Percentiles rank a stretch among this genome's conserved stretches.
Conservation (phyloP, 2,329 filamentous ascomycete genomes). For the Plenodomus biglobosus region DNA sequence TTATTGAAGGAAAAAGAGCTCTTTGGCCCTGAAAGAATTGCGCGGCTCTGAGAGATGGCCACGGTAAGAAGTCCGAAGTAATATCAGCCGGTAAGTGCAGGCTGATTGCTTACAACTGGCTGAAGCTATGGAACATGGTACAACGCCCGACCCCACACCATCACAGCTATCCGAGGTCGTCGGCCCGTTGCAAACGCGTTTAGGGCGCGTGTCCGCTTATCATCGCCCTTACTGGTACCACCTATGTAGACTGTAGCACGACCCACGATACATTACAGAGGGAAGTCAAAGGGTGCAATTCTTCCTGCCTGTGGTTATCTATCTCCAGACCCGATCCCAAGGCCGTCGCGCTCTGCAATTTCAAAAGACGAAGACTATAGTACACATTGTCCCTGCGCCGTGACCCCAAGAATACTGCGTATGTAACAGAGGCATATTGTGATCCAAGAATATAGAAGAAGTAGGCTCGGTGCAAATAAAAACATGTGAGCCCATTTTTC, state of each 20-base stretch:
- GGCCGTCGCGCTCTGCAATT: conserved; percentile 19
- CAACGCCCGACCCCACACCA: conserved; percentile 1
- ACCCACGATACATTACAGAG: not conserved
- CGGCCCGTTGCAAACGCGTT: conserved; percentile 1
- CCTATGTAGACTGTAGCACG: not conserved
- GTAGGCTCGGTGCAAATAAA: not conserved
- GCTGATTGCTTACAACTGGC: conserved; percentile 10
- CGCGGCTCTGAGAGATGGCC: not conserved
- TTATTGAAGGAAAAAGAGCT: not conserved
- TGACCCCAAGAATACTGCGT: conserved; percentile 19
- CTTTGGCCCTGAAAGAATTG: not conserved
- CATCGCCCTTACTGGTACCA: not conserved
- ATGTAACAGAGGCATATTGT: conserved; percentile 25
- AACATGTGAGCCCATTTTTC: conserved; percentile 6
- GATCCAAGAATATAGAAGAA: conserved; percentile 22
- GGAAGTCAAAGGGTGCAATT: conserved; percentile 8
- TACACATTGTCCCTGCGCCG: conserved; percentile 35
- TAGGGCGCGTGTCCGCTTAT: conserved; percentile 9
- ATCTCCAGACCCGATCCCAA: conserved; percentile 1
- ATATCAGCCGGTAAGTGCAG: conserved; percentile 10
- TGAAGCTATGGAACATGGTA: conserved; percentile 3
- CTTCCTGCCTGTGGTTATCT: conserved; percentile 2
- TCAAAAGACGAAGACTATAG: conserved; percentile 28
- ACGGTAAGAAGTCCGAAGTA: conserved; percentile 18
- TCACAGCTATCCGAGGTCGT: conserved; percentile 8